These are phyloP conservation scores for Hymenoscyphus repandus DNA, from an alignment of 2,329 filamentous ascomycete genomes.

Conservation along the genomic window DNA sequence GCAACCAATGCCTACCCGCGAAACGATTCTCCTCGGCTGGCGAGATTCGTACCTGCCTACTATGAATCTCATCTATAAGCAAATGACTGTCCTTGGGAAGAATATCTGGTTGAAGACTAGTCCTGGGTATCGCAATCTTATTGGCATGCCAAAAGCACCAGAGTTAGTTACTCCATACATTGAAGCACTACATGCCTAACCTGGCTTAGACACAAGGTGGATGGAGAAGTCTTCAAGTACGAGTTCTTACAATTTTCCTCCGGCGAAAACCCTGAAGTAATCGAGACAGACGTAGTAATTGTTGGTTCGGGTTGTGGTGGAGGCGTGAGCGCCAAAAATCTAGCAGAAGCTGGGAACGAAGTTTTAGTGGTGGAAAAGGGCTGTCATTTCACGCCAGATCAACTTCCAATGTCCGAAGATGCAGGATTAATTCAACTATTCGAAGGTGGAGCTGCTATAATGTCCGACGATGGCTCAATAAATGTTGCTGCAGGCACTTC, in stretches of 20 bases:
- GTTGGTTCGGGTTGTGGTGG: conserved; percentile 85
- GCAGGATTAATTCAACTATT: conserved; percentile 60
- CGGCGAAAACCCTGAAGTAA: conserved; percentile 41
- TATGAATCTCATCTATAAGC: conserved; percentile 51
- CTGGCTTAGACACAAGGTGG: not conserved
- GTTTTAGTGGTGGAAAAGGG: conserved; percentile 81
- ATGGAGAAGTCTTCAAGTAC: conserved; percentile 23
- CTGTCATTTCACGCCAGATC: conserved; percentile 67
- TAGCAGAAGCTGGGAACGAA: conserved; percentile 68
- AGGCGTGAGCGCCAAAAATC: conserved; percentile 72
- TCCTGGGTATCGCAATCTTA: conserved; percentile 47
- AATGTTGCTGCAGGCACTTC: conserved; percentile 62
- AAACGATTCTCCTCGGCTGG: conserved; percentile 61
- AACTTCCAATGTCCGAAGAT: conserved; percentile 68
- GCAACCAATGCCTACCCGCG: conserved; percentile 55
- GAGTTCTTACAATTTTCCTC: conserved; percentile 28
- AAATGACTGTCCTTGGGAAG: conserved; percentile 49
- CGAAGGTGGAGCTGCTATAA: conserved; percentile 57
- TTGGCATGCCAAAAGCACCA: conserved; percentile 53
- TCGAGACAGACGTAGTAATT: conserved; percentile 79
- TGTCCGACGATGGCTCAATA: conserved; percentile 52
- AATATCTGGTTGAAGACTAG: conserved; percentile 41
- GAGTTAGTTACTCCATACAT: conserved; percentile 12
- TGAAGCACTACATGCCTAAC: not conserved
- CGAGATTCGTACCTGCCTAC: conserved; percentile 47